phyloP scores from a whole-genome alignment of 148 eudicot genomes.

The Silene latifolia region DNA sequence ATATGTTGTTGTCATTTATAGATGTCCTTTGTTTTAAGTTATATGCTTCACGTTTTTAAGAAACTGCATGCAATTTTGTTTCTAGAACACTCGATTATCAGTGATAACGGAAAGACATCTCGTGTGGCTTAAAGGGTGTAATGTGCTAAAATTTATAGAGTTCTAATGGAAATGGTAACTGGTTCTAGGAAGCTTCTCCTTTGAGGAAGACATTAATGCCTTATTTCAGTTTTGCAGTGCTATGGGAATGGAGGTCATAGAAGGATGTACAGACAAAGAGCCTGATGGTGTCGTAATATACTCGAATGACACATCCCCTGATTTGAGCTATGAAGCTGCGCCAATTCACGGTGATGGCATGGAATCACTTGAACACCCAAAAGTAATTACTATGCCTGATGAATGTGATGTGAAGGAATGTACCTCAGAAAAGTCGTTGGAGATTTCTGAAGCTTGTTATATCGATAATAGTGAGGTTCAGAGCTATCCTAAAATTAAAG shows the following conservation, averaged over 20 bases:
- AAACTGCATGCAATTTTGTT: no score
- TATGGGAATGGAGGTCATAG: constrained; percentile 59
- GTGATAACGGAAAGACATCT: neutral
- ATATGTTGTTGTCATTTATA: no score
- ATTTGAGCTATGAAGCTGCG: constrained; percentile 25
- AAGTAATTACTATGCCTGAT: constrained; percentile 28
- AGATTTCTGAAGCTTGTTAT: constrained; percentile 32
- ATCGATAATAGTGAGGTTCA: constrained; percentile 32
- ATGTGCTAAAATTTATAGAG: neutral
- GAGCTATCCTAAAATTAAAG: constrained; percentile 11
- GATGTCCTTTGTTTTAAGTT: no score
- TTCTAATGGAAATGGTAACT: no score
- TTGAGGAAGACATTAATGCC: neutral
- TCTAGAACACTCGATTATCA: neutral
- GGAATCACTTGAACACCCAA: constrained; percentile 30
- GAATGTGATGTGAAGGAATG: constrained; percentile 59
- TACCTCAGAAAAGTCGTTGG: constrained; percentile 32
- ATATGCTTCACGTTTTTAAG: no score
- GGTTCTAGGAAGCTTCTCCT: no score
- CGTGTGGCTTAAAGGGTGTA: neutral
- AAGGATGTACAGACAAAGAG: constrained; percentile 61
- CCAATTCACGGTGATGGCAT: constrained; percentile 26
- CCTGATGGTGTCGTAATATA: constrained; percentile 47
- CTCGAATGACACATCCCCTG: constrained; percentile 35
- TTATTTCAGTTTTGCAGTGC: constrained; percentile 32